These are phyloP conservation scores for Scleroderma citrinum DNA, from an alignment of 768 basidiomycete genomes.

Conservation along the genomic window DNA sequence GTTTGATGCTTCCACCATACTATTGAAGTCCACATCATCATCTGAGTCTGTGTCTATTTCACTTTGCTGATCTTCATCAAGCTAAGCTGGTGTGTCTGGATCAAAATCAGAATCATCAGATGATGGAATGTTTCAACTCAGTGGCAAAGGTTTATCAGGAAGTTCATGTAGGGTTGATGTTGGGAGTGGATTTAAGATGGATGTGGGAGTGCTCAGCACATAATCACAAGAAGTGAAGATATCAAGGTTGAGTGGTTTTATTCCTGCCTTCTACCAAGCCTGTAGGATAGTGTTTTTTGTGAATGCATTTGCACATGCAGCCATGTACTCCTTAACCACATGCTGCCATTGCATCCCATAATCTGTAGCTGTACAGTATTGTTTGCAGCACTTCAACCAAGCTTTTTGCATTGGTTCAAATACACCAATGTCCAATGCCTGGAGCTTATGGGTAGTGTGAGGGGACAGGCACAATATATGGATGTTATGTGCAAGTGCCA, in stretches of 20 bases:
- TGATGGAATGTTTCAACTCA: neutral
- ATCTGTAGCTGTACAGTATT: neutral
- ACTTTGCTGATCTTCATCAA: neutral
- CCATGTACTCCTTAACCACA: conserved; percentile 25
- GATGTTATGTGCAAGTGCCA: conserved; percentile 12
- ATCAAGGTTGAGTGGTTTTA: conserved; percentile 21
- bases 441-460: neutral
- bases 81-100: neutral
- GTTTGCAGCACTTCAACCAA: neutral
- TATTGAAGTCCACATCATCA: too few species aligned
- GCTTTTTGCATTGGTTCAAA: neutral
- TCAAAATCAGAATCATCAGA: neutral
- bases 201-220: conserved; percentile 17
- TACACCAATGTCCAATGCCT: neutral
- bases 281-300: conserved; percentile 9
- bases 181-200: conserved; percentile 11
- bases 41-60: neutral
- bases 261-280: conserved; percentile 22
- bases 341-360: neutral
- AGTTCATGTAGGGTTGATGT: neutral
- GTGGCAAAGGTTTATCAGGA: too few species aligned
- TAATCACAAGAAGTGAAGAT: conserved; percentile 23
- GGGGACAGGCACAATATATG: too few species aligned
- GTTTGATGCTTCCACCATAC: too few species aligned
- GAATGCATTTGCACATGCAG: conserved; percentile 10